Percentiles rank a stretch among this genome's conserved stretches.
These are phyloP conservation scores for Helicostylum pulchrum DNA, from an alignment of 192 early-diverging fungal species.

Conservation along the genomic window DNA sequence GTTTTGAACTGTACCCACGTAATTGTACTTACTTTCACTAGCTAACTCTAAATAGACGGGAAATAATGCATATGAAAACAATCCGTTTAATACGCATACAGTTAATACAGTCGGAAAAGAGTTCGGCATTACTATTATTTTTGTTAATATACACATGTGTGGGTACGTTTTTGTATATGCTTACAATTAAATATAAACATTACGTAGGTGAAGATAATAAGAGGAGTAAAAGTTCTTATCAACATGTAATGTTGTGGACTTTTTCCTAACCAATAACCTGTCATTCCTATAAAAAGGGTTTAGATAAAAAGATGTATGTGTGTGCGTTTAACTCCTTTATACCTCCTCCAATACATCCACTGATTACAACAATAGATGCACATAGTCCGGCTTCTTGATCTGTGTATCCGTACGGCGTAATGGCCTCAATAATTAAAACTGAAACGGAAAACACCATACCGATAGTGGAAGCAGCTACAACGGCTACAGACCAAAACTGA, in stretches of 20 bases:
- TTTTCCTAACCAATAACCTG: conserved; percentile 29
- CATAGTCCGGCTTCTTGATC: conserved; percentile 26
- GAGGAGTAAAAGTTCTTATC: conserved; percentile 22
- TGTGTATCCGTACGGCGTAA: conserved; percentile 25
- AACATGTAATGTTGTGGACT: conserved; percentile 22
- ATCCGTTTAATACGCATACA: conserved; percentile 22
- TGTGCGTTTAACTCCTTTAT: too few species aligned
- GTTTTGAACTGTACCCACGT: too few species aligned
- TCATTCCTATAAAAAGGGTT: not conserved
- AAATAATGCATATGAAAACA: conserved; percentile 27
- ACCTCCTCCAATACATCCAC: conserved; percentile 22
- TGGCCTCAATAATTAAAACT: conserved; percentile 23
- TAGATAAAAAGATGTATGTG: too few species aligned
- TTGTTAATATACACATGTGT: not conserved
- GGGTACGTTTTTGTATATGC: not conserved
- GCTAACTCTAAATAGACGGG: conserved; percentile 28
- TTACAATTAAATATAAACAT: conserved; percentile 38
- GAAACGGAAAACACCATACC: conserved; percentile 23
- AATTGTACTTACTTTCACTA: conserved; percentile 26
- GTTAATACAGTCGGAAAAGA: conserved; percentile 14
- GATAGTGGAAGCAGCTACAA: conserved; percentile 12
- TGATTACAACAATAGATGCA: conserved; percentile 19
- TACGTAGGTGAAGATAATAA: conserved; percentile 17
- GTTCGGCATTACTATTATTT: conserved; percentile 27
- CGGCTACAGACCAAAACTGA: conserved; percentile 16